phyloP scores from a whole-genome alignment of 1,139 yeast genomes.

The Sugiyamaella paludigena region DNA sequence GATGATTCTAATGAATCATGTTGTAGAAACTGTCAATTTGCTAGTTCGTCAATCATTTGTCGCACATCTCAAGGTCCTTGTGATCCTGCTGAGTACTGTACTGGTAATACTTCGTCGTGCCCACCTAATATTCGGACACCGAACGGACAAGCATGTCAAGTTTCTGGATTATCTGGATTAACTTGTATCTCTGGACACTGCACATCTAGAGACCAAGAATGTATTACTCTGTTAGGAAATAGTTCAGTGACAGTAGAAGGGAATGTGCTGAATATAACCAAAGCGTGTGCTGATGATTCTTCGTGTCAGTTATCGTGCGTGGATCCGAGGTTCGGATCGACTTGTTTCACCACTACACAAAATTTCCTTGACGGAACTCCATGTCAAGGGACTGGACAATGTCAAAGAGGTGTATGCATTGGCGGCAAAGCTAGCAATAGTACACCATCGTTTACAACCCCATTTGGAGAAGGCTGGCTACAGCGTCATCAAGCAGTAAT shows the following conservation, averaged over 20 bases:
- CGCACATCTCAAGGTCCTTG: slow-evolving; percentile 39
- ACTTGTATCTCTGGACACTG: slow-evolving; percentile 41
- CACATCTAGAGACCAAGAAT: slow-evolving; percentile 40
- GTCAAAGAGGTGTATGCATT: slow-evolving; percentile 36
- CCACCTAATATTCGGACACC: slow-evolving; percentile 32
- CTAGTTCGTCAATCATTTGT: slow-evolving; percentile 34
- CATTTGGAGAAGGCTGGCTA: slow-evolving; percentile 26
- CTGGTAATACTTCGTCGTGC: slow-evolving; percentile 39
- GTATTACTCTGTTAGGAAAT: slow-evolving; percentile 35
- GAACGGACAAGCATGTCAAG: slow-evolving; percentile 36
- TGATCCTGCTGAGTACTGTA: slow-evolving; percentile 39
- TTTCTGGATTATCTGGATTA: slow-evolving; percentile 24
- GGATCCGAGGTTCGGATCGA: slow-evolving; percentile 30
- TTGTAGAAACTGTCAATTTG: slow-evolving; percentile 37
- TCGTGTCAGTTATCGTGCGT: slow-evolving; percentile 37
- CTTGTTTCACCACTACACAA: slow-evolving; percentile 35
- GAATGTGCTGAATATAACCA: slow-evolving; percentile 29
- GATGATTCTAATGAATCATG: slow-evolving; percentile 40
- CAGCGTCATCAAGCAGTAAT: slow-evolving; percentile 26
- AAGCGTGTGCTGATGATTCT: slow-evolving; percentile 35
- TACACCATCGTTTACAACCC: slow-evolving; percentile 5
- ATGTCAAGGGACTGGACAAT: slow-evolving; percentile 36
- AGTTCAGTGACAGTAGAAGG: slow-evolving; percentile 30
- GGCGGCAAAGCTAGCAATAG: slow-evolving; percentile 25
- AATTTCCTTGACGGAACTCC: slow-evolving; percentile 42